Percentiles rank a stretch among this genome's conserved stretches.
Evolutionary conservation across 1,139 yeast species (phyloP).

Genomic region (Geotrichum histeridarum): DNA sequence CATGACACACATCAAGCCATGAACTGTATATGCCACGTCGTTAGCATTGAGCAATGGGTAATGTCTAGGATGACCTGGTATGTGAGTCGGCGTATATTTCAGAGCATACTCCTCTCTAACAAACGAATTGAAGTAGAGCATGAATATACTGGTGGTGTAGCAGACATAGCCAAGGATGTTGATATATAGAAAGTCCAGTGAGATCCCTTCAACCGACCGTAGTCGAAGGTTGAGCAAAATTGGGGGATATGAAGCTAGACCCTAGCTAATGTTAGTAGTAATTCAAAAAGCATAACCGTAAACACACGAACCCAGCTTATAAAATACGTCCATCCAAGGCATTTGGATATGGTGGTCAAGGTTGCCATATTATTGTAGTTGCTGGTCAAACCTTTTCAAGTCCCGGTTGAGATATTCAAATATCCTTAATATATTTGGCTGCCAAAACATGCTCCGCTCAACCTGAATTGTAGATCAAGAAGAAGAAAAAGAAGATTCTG

Average conservation of each 20-base stretch:
- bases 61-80: constrained; percentile 16
- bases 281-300: not conserved
- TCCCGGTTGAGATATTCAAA: too few species aligned
- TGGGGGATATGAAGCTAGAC: constrained; percentile 47
- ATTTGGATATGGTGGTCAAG: constrained; percentile 21
- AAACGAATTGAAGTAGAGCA: constrained; percentile 38
- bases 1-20: constrained; percentile 40
- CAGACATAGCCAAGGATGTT: constrained; percentile 44
- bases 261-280: constrained; percentile 29
- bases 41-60: constrained; percentile 43
- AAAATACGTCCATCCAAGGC: constrained; percentile 34
- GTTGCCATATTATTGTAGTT: not conserved
- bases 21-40: constrained; percentile 44
- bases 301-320: constrained; percentile 28
- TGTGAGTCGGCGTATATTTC: constrained; percentile 28
- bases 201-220: constrained; percentile 44
- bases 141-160: constrained; percentile 40
- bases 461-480: not conserved
- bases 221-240: constrained; percentile 38
- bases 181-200: constrained; percentile 42
- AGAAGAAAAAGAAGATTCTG: too few species aligned
- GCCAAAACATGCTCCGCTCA: not conserved
- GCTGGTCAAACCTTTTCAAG: too few species aligned
- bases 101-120: constrained; percentile 42
- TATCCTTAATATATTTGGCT: too few species aligned